Conservation (phyloP, 495 filamentous ascomycete species). For the Neurospora intermedia region DNA sequence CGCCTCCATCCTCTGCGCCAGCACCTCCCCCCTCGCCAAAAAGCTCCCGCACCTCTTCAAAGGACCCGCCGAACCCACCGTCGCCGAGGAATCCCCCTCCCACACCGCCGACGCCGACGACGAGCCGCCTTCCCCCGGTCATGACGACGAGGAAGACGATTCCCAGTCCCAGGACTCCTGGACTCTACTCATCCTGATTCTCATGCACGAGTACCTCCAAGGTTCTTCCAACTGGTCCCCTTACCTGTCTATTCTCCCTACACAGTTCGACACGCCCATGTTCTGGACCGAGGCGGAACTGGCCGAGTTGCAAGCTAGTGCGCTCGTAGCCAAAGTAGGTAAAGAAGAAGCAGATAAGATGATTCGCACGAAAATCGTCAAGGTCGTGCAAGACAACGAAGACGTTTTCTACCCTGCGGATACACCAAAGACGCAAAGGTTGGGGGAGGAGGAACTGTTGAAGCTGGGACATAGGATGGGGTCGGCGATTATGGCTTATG, state of each 20-base stretch:
- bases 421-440: constrained; percentile 12
- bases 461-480: constrained; percentile 66
- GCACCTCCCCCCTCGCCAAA: constrained; percentile 28
- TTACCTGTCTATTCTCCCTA: constrained; percentile 76
- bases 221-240: constrained; percentile 54
- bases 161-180: constrained; percentile 28
- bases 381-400: constrained; percentile 36
- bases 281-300: constrained; percentile 75
- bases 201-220: constrained; percentile 65
- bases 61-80: background rate
- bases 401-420: constrained; percentile 36
- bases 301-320: constrained; percentile 62
- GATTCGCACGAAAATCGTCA: constrained; percentile 52
- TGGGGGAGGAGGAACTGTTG: constrained; percentile 42
- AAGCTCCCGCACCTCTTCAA: constrained; percentile 29
- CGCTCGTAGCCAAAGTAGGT: constrained; percentile 69
- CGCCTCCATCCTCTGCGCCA: constrained; percentile 29
- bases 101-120: constrained; percentile 7
- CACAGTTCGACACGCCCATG: constrained; percentile 77
- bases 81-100: background rate
- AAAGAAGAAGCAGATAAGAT: constrained; percentile 58
- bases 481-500: constrained; percentile 87
- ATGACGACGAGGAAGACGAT: constrained; percentile 16
- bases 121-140: background rate
- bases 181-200: constrained; percentile 57